Evolutionary conservation across 768 basidiomycete genomes (phyloP).

Genomic region (Ramaria sp.): DNA sequence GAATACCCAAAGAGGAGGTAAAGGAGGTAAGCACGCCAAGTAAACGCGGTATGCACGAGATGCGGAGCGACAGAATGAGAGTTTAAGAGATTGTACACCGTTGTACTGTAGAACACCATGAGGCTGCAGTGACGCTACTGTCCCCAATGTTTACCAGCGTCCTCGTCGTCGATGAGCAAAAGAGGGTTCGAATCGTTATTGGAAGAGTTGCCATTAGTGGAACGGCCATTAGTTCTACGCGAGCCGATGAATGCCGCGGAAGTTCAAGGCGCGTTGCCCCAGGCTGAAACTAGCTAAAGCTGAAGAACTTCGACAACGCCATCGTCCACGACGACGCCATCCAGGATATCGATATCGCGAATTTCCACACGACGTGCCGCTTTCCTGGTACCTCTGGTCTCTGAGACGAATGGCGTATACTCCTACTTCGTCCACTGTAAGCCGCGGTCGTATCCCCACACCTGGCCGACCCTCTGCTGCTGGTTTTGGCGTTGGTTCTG

Average conservation of each 20-base stretch:
- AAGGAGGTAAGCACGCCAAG: not conserved
- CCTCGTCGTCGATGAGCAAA: not conserved
- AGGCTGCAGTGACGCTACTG: not conserved
- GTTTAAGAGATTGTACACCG: not conserved
- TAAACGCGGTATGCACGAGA: not conserved
- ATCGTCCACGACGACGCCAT: not conserved
- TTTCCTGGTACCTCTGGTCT: conserved; percentile 2
- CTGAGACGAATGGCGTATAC: conserved; percentile 6
- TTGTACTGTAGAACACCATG: not conserved
- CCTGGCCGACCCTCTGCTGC: conserved; percentile 18
- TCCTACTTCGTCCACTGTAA: conserved; percentile 1
- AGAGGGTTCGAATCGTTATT: not conserved
- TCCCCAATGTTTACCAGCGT: not conserved
- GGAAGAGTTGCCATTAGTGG: not conserved
- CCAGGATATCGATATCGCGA: not conserved
- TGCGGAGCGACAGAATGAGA: not conserved
- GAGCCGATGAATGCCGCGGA: not conserved
- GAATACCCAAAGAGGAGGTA: conserved; percentile 15
- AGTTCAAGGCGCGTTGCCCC: conserved; percentile 1
- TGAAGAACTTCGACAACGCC: not conserved
- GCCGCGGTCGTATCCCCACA: conserved; percentile 28
- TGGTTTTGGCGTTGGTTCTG: conserved; percentile 14
- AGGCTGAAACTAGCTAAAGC: not conserved
- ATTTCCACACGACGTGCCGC: not conserved
- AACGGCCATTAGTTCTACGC: not conserved